Evolutionary conservation across 345 rosid genomes (phyloP).

Genomic region (Reutealis trisperma): DNA sequence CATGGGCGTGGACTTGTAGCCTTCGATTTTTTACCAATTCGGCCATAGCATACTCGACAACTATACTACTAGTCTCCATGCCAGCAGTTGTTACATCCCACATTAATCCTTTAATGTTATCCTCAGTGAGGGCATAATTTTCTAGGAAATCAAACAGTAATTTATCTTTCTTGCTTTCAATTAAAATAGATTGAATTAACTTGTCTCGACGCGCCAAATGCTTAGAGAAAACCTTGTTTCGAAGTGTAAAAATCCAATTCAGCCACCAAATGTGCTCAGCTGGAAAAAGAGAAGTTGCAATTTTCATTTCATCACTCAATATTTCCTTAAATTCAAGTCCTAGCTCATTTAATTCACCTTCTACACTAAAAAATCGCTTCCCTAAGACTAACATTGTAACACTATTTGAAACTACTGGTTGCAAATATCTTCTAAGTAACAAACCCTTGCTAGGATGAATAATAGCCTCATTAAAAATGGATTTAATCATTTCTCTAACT

Average conservation of each 20-base stretch:
- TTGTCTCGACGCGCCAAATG: slow-evolving; percentile 64
- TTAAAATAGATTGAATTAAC: slow-evolving; percentile 72
- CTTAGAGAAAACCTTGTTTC: slow-evolving; percentile 65
- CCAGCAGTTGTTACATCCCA: slow-evolving; percentile 98
- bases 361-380: slow-evolving; percentile 66
- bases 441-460: slow-evolving; percentile 41
- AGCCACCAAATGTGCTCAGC: slow-evolving; percentile 90
- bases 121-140: slow-evolving; percentile 77
- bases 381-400: slow-evolving; percentile 84
- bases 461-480: slow-evolving; percentile 58
- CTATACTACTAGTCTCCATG: slow-evolving; percentile 78
- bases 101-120: slow-evolving; percentile 73
- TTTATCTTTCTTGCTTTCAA: slow-evolving; percentile 64
- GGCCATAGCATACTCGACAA: slow-evolving; percentile 86
- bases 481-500: slow-evolving; percentile 79
- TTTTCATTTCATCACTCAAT: slow-evolving; percentile 61
- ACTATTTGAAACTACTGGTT: slow-evolving; percentile 85
- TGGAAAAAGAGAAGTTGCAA: slow-evolving; percentile 74
- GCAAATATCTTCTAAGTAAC: slow-evolving; percentile 60
- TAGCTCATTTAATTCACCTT: slow-evolving; percentile 66
- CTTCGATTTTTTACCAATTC: slow-evolving; percentile 70
- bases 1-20: slow-evolving; percentile 74
- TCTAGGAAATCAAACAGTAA: slow-evolving; percentile 69
- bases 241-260: slow-evolving; percentile 76
- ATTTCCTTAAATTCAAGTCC: slow-evolving; percentile 85